Conservation (phyloP, 768 basidiomycete genomes). For the Boletus speciosus region DNA sequence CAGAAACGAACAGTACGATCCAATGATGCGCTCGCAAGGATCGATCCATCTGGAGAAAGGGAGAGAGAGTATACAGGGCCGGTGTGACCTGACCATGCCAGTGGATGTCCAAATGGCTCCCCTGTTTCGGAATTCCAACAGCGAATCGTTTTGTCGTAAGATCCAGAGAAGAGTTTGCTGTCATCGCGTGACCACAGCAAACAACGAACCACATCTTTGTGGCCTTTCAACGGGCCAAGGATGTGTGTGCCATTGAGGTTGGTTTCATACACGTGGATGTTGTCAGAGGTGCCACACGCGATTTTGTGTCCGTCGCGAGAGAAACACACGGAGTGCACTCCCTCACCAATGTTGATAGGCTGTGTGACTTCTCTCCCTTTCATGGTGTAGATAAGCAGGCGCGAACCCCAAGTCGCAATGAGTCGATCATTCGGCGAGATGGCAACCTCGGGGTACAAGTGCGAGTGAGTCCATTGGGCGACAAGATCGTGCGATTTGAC, state of each 20-base stretch:
- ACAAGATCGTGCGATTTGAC: neutral
- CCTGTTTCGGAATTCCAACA: slow-evolving; percentile 7
- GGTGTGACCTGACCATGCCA: neutral
- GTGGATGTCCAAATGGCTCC: neutral
- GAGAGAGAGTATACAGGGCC: neutral
- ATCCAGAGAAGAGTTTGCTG: slow-evolving; percentile 1
- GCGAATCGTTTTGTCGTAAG: neutral
- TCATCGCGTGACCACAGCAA: slow-evolving; percentile 10
- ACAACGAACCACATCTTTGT: neutral
- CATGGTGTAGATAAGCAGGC: too few species aligned
- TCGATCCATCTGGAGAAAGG: neutral
- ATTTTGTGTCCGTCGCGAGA: neutral
- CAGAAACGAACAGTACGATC: slow-evolving; percentile 10
- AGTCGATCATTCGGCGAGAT: neutral
- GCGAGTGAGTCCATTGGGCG: neutral
- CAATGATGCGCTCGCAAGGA: slow-evolving; percentile 7
- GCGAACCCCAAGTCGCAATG: too few species aligned
- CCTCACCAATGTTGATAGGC: neutral
- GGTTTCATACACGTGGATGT: neutral
- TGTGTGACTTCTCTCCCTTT: rapidly evolving
- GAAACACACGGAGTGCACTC: neutral
- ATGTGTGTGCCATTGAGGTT: neutral
- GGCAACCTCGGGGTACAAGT: neutral
- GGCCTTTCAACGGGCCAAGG: neutral
- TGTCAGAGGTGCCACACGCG: neutral